Percentiles rank a stretch among this genome's conserved stretches.
Evolutionary conservation across 192 early-diverging fungal genomes (phyloP).

Genomic region (Umbelopsis ramanniana): DNA sequence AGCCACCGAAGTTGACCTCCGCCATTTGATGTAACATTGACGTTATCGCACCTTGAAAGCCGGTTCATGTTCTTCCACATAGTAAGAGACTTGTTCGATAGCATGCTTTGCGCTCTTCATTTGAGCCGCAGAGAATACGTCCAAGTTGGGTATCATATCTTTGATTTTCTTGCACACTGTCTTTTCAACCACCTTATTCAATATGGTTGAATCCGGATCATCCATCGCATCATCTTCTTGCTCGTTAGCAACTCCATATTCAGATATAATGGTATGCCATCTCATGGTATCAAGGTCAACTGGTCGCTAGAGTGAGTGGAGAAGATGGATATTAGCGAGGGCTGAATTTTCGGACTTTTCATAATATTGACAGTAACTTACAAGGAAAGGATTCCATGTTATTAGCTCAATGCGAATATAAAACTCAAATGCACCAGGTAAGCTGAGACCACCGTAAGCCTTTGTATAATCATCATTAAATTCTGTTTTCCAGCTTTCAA

Average conservation of each 20-base stretch:
- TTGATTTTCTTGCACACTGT: constrained; percentile 32
- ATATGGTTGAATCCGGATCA: constrained; percentile 40
- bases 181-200: constrained; percentile 43
- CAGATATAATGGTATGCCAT: constrained; percentile 40
- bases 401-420: constrained; percentile 57
- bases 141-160: constrained; percentile 28
- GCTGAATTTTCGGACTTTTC: too few relatives aligned
- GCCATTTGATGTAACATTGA: neutral
- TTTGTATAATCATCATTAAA: constrained; percentile 58
- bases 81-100: constrained; percentile 43
- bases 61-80: constrained; percentile 30
- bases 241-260: constrained; percentile 26
- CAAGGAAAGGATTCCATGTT: constrained; percentile 55
- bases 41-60: constrained; percentile 32
- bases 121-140: constrained; percentile 26
- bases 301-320: constrained; percentile 18
- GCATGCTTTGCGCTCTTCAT: constrained; percentile 31
- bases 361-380: neutral
- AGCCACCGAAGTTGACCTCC: neutral
- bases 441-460: constrained; percentile 57
- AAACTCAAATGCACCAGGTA: constrained; percentile 62
- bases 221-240: constrained; percentile 14
- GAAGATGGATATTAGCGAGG: too few relatives aligned
- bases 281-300: constrained; percentile 41
- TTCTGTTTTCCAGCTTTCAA: constrained; percentile 56